Percentiles rank a stretch among this genome's conserved stretches.
Conservation (phyloP, 1,139 yeast species). For the Nakaseomyces delphensis region DNA sequence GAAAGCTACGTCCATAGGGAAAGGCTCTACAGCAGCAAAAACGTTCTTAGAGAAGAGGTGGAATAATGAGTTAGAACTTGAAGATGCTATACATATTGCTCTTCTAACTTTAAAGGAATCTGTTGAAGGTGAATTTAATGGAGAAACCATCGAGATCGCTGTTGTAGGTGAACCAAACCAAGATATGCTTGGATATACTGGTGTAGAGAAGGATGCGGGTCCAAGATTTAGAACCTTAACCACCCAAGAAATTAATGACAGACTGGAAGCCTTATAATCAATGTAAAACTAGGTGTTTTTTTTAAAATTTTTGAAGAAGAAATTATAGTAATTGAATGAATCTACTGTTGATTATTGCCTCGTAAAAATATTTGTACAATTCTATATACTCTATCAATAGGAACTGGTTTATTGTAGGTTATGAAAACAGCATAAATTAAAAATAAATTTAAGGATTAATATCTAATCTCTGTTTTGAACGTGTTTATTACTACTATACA, state of each 20-base stretch:
- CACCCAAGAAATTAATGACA: slow-evolving; percentile 88
- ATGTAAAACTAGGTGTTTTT: slow-evolving; percentile 15
- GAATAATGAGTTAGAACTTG: slow-evolving; percentile 93
- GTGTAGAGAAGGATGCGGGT: slow-evolving; percentile 66
- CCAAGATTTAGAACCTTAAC: slow-evolving; percentile 82
- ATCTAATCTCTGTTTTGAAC: neutral
- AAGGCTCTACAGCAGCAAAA: slow-evolving; percentile 88
- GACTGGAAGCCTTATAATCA: slow-evolving; percentile 71
- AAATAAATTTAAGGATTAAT: no score
- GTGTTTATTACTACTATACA: neutral
- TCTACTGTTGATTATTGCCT: no score
- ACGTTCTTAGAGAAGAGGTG: slow-evolving; percentile 96
- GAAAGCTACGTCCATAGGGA: slow-evolving; percentile 99
- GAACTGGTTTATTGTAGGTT: no score
- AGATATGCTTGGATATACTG: slow-evolving; percentile 72
- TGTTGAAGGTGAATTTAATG: slow-evolving; percentile 96
- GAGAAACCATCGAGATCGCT: slow-evolving; percentile 90
- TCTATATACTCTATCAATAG: no score
- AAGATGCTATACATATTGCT: slow-evolving; percentile 97
- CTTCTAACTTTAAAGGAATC: slow-evolving; percentile 89
- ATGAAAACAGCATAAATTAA: no score
- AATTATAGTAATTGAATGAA: neutral
- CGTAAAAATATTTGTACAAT: no score
- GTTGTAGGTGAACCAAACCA: slow-evolving; percentile 80
- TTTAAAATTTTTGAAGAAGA: slow-evolving; percentile 1